Percentiles rank a stretch among this genome's conserved stretches.
Conservation (phyloP, 1,284 basidiomycete genomes). For the Ustilago loliicola region DNA sequence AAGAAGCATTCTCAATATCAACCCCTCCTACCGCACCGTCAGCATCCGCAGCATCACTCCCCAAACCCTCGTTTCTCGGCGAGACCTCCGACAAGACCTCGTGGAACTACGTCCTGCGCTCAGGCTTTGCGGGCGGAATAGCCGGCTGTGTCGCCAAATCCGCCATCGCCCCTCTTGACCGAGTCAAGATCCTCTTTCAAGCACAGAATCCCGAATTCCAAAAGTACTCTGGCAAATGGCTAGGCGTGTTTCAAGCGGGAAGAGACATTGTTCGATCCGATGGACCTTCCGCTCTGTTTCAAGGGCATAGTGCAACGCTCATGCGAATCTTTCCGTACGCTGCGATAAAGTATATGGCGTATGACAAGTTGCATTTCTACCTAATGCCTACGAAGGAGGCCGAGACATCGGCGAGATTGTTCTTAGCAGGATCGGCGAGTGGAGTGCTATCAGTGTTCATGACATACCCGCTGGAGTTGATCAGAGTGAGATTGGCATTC, state of each 20-base stretch:
- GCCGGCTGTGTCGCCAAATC: slow-evolving; percentile 97
- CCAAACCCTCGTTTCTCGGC: slow-evolving; percentile 32
- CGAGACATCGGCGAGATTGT: slow-evolving; percentile 86
- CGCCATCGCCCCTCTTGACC: slow-evolving; percentile 93
- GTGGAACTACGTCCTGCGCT: slow-evolving; percentile 82
- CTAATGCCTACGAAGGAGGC: slow-evolving; percentile 86
- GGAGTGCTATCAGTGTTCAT: slow-evolving; percentile 89
- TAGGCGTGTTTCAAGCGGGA: slow-evolving; percentile 86
- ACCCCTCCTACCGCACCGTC: background rate
- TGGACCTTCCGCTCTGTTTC: slow-evolving; percentile 86
- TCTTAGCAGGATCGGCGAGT: slow-evolving; percentile 87
- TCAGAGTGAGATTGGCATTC: slow-evolving; percentile 95
- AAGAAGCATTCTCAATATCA: slow-evolving; percentile 32
- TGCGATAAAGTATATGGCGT: slow-evolving; percentile 97
- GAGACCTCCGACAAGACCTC: slow-evolving; percentile 74
- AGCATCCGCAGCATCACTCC: background rate
- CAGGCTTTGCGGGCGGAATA: slow-evolving; percentile 89
- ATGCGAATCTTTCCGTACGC: slow-evolving; percentile 89
- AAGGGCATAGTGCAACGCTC: slow-evolving; percentile 93
- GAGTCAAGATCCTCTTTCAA: slow-evolving; percentile 99
- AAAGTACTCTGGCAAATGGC: slow-evolving; percentile 89
- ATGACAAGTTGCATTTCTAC: slow-evolving; percentile 84
- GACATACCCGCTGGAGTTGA: slow-evolving; percentile 94
- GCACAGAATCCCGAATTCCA: slow-evolving; percentile 94
- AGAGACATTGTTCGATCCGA: slow-evolving; percentile 80